Conservation (phyloP, 169 alveolate genomes). For the Cryptosporidium xiaoi region DNA sequence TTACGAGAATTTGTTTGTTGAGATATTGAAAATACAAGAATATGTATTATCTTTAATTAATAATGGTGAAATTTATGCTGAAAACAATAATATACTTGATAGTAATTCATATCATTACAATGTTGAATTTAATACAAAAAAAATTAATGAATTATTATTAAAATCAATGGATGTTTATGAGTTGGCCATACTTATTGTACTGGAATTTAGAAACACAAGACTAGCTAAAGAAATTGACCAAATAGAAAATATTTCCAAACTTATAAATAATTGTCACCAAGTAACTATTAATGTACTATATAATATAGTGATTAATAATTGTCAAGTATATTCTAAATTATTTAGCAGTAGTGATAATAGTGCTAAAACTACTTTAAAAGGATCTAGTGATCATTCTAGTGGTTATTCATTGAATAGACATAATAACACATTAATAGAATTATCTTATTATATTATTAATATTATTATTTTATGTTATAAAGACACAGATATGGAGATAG, state of each 20-base stretch:
- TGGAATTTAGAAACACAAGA: conserved; percentile 35
- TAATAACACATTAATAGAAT: conserved; percentile 1
- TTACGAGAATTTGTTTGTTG: conserved; percentile 27
- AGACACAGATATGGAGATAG: neutral
- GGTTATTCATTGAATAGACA: neutral
- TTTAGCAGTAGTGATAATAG: no score
- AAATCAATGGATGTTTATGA: neutral
- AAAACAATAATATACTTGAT: neutral
- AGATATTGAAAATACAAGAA: conserved; percentile 31
- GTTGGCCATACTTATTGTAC: neutral
- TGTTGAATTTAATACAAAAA: neutral
- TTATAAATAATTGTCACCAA: conserved; percentile 14
- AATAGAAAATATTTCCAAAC: neutral
- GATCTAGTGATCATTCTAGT: no score
- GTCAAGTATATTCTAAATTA: conserved; percentile 5
- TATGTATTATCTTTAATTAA: neutral
- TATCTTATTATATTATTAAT: neutral
- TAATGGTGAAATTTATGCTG: neutral
- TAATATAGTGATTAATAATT: conserved; percentile 11
- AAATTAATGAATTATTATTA: neutral
- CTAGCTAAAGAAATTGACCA: neutral
- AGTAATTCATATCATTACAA: no score
- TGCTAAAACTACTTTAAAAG: no score
- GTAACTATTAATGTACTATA: neutral
- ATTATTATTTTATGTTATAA: neutral